Evolutionary conservation across 345 rosid genomes (phyloP).

Genomic region (Syzygium aromaticum): DNA sequence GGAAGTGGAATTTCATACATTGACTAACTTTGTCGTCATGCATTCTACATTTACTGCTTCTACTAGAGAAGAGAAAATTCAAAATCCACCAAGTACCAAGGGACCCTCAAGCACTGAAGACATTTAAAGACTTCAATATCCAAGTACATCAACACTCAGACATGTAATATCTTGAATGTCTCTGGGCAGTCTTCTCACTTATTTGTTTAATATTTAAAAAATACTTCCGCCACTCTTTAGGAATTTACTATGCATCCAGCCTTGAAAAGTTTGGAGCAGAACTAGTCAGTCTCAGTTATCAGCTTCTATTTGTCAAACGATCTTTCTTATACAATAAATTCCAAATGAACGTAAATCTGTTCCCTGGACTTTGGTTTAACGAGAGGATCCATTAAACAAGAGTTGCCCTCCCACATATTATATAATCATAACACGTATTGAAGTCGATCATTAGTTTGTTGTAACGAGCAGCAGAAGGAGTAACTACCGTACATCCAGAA

Average conservation of each 20-base stretch:
- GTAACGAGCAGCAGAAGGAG: background rate
- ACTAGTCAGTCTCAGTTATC: background rate
- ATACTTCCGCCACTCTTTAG: background rate
- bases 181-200: background rate
- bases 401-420: background rate
- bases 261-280: background rate
- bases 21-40: background rate
- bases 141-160: background rate
- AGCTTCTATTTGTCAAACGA: background rate
- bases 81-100: background rate
- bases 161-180: background rate
- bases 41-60: background rate
- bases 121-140: background rate
- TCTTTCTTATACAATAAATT: background rate
- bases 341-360: background rate
- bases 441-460: background rate
- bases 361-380: background rate
- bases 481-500: slow-evolving; percentile 69
- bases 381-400: background rate
- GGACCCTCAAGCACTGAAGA: background rate
- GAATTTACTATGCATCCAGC: background rate
- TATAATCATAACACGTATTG: background rate
- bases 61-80: background rate
- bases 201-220: background rate
- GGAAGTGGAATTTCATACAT: background rate